Conservation (phyloP, 2,329 filamentous ascomycete species). For the Sporothrix mexicana region DNA sequence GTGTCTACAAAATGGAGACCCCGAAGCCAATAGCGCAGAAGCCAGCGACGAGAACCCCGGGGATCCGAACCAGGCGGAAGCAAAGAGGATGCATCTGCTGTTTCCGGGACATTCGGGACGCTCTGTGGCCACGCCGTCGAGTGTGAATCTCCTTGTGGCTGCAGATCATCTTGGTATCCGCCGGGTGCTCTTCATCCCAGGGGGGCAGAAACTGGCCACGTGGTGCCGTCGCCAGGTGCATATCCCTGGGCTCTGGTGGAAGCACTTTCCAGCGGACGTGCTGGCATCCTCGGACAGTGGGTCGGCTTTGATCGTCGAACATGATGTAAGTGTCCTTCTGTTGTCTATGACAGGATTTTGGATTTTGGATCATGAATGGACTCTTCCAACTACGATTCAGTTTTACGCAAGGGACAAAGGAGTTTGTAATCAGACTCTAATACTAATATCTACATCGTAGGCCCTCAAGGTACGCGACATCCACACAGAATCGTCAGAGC, state of each 20-base stretch:
- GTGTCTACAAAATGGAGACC: constrained; percentile 23
- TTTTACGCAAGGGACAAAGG: background rate
- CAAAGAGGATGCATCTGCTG: constrained; percentile 21
- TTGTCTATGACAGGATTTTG: background rate
- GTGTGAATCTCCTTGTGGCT: constrained; percentile 22
- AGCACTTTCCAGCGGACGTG: constrained; percentile 21
- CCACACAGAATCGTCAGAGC: background rate
- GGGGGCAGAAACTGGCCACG: constrained; percentile 2
- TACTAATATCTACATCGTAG: constrained; percentile 11
- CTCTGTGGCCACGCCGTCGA: constrained; percentile 16
- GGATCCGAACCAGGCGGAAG: constrained; percentile 18
- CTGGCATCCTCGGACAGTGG: constrained; percentile 8
- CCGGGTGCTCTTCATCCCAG: constrained; percentile 12
- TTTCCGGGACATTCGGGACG: constrained; percentile 25
- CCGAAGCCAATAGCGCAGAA: background rate
- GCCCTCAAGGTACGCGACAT: constrained; percentile 18
- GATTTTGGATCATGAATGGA: background rate
- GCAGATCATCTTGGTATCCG: constrained; percentile 26
- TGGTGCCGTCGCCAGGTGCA: constrained; percentile 24
- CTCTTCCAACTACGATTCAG: constrained; percentile 2
- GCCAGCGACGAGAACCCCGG: constrained; percentile 1
- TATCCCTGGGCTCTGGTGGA: constrained; percentile 25
- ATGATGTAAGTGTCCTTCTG: constrained; percentile 18
- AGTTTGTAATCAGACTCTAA: background rate
- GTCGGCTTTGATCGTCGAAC: constrained; percentile 19